These are phyloP conservation scores for Clonostachys rosea DNA, from an alignment of 2,329 filamentous ascomycete species.

Conservation along the genomic window DNA sequence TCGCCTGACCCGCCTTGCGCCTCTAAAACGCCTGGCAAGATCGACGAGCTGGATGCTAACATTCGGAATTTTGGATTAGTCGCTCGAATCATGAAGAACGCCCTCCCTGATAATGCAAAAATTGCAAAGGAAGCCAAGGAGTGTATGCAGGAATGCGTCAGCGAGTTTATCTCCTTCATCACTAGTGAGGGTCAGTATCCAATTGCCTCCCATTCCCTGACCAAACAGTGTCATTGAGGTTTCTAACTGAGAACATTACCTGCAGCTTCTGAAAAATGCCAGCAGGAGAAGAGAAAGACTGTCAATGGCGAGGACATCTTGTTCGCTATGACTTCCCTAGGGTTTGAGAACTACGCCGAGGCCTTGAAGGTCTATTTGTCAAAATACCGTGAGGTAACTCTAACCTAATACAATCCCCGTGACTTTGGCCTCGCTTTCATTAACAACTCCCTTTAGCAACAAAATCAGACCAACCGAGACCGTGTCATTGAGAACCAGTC, in stretches of 20 bases:
- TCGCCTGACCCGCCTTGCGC: constrained; percentile 43
- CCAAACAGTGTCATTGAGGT: too few species aligned
- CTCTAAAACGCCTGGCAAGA: constrained; percentile 41
- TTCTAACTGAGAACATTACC: not conserved
- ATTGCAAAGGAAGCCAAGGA: constrained; percentile 99
- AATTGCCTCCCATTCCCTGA: not conserved
- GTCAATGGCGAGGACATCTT: constrained; percentile 98
- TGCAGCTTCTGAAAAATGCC: constrained; percentile 94
- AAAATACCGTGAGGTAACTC: constrained; percentile 91
- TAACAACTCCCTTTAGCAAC: constrained; percentile 20
- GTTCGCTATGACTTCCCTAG: constrained; percentile 97
- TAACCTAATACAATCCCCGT: not conserved
- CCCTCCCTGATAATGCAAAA: constrained; percentile 95
- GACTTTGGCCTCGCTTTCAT: not conserved
- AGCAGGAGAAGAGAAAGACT: constrained; percentile 98
- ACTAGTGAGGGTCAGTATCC: constrained; percentile 84
- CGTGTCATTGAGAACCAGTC: constrained; percentile 24
- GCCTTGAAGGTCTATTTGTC: constrained; percentile 97
- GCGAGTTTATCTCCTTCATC: constrained; percentile 99
- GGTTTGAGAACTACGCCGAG: constrained; percentile 98
- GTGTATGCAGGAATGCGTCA: constrained; percentile 99
- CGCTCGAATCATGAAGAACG: constrained; percentile 98
- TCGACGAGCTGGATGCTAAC: constrained; percentile 75
- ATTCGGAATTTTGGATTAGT: constrained; percentile 94
- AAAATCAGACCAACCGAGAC: constrained; percentile 33